These are phyloP conservation scores for Arachis stenosperma DNA, from an alignment of 306 rosid species.

Conservation along the genomic window DNA sequence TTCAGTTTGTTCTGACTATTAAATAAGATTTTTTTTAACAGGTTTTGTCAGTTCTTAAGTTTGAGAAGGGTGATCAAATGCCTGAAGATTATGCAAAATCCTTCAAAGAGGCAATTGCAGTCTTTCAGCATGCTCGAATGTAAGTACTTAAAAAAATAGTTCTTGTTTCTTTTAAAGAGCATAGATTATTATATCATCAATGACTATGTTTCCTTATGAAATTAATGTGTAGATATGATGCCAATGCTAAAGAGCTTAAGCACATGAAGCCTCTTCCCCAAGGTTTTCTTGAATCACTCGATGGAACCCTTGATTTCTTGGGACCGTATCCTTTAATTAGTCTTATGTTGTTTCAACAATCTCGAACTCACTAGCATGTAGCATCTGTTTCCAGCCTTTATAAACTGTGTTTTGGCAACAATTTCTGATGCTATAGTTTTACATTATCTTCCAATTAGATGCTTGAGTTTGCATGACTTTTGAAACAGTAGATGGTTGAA, in stretches of 20 bases:
- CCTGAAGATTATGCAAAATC: conserved; percentile 76
- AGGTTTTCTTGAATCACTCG: conserved; percentile 55
- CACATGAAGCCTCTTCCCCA: conserved; percentile 74
- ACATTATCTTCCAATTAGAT: too few relatives aligned
- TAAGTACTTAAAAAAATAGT: conserved; percentile 19
- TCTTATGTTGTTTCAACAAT: neutral
- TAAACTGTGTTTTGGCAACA: too few relatives aligned
- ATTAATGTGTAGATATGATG: conserved; percentile 67
- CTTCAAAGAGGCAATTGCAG: conserved; percentile 79
- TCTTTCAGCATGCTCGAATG: conserved; percentile 91
- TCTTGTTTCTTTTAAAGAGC: neutral
- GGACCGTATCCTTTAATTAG: conserved; percentile 84
- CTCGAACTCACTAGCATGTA: conserved; percentile 5
- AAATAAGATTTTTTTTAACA: conserved; percentile 42
- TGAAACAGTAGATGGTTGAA: too few relatives aligned
- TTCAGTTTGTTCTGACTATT: conserved; percentile 25
- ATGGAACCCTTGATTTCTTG: conserved; percentile 70
- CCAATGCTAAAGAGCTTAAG: conserved; percentile 60
- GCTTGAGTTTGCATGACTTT: too few relatives aligned
- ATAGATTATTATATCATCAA: conserved; percentile 15
- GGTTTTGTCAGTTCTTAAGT: conserved; percentile 81
- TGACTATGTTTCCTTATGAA: conserved; percentile 35
- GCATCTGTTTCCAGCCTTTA: conserved; percentile 1
- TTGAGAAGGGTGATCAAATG: conserved; percentile 68
- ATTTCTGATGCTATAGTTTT: too few relatives aligned